A percentile compares a stretch with the other conserved stretches of the same genome.
These are phyloP conservation scores for Eucalyptus virginea DNA, from an alignment of 345 rosid genomes.

Conservation along the genomic window DNA sequence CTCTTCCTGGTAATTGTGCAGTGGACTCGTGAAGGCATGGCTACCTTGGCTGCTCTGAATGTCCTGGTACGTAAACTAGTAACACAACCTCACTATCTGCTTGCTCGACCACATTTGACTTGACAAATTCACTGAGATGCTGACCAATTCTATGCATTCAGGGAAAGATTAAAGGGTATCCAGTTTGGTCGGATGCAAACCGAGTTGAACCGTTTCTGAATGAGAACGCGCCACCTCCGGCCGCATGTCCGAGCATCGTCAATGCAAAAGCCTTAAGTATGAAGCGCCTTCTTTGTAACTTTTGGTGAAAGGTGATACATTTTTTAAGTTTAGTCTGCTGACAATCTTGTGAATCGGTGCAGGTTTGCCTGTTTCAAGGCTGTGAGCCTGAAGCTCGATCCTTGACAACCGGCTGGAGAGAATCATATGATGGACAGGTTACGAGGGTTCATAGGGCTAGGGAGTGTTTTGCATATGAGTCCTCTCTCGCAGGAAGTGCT, in stretches of 20 bases:
- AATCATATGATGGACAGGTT: not conserved
- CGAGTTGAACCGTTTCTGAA: slow-evolving; percentile 72
- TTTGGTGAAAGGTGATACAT: not conserved
- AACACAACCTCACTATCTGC: not conserved
- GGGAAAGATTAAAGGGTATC: slow-evolving; percentile 95
- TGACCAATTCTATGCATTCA: not conserved
- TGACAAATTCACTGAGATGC: not conserved
- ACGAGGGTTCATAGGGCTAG: not conserved
- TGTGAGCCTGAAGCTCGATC: slow-evolving; percentile 14
- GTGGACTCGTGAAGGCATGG: slow-evolving; percentile 99
- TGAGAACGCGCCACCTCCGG: slow-evolving; percentile 66
- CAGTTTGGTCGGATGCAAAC: slow-evolving; percentile 73
- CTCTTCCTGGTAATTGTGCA: slow-evolving; percentile 2
- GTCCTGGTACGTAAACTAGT: slow-evolving; percentile 47
- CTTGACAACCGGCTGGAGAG: not conserved
- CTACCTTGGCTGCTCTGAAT: slow-evolving; percentile 84
- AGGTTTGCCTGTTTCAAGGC: slow-evolving; percentile 84
- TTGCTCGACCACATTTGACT: not conserved
- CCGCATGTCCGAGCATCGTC: slow-evolving; percentile 85
- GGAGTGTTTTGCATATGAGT: not conserved
- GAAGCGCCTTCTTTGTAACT: not conserved
- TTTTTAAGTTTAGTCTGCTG: not conserved
- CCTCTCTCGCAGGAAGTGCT: not conserved
- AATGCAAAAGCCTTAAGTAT: slow-evolving; percentile 77
- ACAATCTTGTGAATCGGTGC: not conserved